A percentile compares a stretch with the other conserved stretches of the same genome.
Evolutionary conservation across 1,139 yeast species (phyloP).

Genomic region (Candida sojae): DNA sequence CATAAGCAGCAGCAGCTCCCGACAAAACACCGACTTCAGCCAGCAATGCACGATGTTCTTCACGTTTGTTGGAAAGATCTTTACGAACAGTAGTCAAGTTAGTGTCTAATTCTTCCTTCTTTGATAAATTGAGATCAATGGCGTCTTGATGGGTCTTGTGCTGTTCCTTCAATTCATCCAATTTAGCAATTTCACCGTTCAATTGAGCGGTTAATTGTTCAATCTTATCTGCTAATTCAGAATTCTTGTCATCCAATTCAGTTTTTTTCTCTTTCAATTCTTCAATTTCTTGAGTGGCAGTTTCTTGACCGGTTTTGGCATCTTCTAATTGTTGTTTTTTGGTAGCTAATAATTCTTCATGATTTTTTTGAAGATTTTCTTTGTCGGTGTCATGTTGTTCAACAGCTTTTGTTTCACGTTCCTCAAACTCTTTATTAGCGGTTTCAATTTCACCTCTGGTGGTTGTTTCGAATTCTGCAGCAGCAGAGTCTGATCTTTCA

Average conservation of each 20-base stretch:
- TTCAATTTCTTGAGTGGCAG: conserved; percentile 48
- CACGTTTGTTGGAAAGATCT: conserved; percentile 37
- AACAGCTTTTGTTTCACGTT: conserved; percentile 50
- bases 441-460: conserved; percentile 46
- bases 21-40: conserved; percentile 49
- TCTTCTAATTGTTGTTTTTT: conserved; percentile 53
- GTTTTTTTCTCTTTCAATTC: conserved; percentile 44
- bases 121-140: conserved; percentile 34
- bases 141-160: conserved; percentile 42
- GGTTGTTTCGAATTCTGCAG: conserved; percentile 39
- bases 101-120: conserved; percentile 44
- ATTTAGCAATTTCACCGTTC: conserved; percentile 38
- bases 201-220: conserved; percentile 46
- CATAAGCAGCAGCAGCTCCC: conserved; percentile 45
- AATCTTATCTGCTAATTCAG: conserved; percentile 41
- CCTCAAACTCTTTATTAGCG: conserved; percentile 46
- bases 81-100: conserved; percentile 36
- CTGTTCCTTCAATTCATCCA: conserved; percentile 43
- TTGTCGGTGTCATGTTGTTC: conserved; percentile 49
- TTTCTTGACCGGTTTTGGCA: conserved; percentile 47
- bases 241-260: conserved; percentile 42
- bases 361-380: conserved; percentile 45
- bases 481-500: conserved; percentile 31
- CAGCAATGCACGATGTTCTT: conserved; percentile 36
- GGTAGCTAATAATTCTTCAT: conserved; percentile 48